Percentiles rank a stretch among this genome's conserved stretches.
These are phyloP conservation scores for Xylaria sp. DNA, from an alignment of 2,329 filamentous ascomycete species.

Conservation along the genomic window DNA sequence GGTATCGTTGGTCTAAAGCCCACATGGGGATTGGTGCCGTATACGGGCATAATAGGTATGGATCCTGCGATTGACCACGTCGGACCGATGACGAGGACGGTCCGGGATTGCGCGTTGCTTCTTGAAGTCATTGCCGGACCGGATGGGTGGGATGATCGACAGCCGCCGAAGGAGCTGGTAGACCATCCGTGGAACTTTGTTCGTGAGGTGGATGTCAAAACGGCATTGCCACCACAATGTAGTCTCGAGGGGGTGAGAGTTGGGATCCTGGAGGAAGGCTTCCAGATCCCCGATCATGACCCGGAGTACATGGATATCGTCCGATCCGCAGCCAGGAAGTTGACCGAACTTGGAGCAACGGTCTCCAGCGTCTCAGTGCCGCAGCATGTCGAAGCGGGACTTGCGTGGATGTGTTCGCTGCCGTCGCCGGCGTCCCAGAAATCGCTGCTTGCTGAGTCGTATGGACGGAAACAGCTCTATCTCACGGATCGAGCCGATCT, in stretches of 20 bases:
- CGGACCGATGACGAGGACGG: conserved; percentile 30
- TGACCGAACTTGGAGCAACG: conserved; percentile 25
- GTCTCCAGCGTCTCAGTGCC: conserved; percentile 30
- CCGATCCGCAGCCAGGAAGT: conserved; percentile 24
- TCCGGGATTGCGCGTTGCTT: conserved; percentile 29
- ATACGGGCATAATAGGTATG: conserved; percentile 31
- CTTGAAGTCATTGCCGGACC: conserved; percentile 32
- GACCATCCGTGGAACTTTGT: conserved; percentile 17
- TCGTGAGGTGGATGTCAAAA: conserved; percentile 17
- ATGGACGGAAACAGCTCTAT: conserved; percentile 25
- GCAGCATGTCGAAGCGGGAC: conserved; percentile 24
- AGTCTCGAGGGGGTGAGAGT: conserved; percentile 29
- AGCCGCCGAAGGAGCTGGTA: conserved; percentile 19
- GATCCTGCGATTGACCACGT: conserved; percentile 31
- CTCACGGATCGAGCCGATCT: conserved; percentile 25
- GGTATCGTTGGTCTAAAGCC: conserved; percentile 34
- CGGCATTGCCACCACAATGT: not conserved
- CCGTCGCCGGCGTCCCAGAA: conserved; percentile 10
- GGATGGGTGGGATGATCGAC: conserved; percentile 33
- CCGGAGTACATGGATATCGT: conserved; percentile 24
- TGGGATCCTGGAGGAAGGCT: conserved; percentile 30
- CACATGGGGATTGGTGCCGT: conserved; percentile 33
- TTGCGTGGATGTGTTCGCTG: conserved; percentile 17
- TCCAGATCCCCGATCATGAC: conserved; percentile 26
- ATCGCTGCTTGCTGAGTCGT: conserved; percentile 21